Conservation (phyloP, 805 yeast genomes). For the Cyberlindnera japonica region DNA sequence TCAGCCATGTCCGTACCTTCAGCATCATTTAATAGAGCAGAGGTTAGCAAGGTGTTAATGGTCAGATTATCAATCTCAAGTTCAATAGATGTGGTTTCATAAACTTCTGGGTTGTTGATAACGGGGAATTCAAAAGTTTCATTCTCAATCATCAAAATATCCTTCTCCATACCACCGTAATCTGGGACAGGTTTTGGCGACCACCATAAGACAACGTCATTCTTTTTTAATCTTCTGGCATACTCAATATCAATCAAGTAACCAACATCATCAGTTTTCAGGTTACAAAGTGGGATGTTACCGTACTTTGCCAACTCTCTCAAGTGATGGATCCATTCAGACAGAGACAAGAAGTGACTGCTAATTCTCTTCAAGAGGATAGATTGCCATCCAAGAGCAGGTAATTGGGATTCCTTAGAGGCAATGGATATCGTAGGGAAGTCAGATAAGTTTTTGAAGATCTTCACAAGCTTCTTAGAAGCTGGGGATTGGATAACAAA, state of each 20-base stretch:
- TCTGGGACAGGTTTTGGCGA: conserved; percentile 76
- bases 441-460: conserved; percentile 45
- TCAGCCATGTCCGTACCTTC: conserved; percentile 80
- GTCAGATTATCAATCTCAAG: conserved; percentile 74
- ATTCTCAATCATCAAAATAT: conserved; percentile 42
- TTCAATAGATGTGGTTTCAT: conserved; percentile 75
- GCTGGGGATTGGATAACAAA: conserved; percentile 74
- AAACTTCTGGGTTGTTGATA: conserved; percentile 74
- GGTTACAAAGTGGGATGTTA: conserved; percentile 82
- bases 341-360: conserved; percentile 68
- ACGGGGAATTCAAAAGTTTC: conserved; percentile 67
- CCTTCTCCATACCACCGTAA: conserved; percentile 77
- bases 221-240: conserved; percentile 67
- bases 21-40: conserved; percentile 79
- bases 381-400: conserved; percentile 81
- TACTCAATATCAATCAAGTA: conserved; percentile 82
- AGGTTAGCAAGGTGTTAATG: conserved; percentile 81
- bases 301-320: conserved; percentile 65
- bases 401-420: conserved; percentile 54
- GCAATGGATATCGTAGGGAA: conserved; percentile 64
- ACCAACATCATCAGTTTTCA: conserved; percentile 72
- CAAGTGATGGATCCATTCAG: conserved; percentile 68
- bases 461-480: conserved; percentile 41
- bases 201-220: conserved; percentile 90
- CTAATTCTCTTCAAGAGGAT: conserved; percentile 59